Base-by-base conservation (phyloP, 495 filamentous ascomycete species). In the Neurospora africana region DNA sequence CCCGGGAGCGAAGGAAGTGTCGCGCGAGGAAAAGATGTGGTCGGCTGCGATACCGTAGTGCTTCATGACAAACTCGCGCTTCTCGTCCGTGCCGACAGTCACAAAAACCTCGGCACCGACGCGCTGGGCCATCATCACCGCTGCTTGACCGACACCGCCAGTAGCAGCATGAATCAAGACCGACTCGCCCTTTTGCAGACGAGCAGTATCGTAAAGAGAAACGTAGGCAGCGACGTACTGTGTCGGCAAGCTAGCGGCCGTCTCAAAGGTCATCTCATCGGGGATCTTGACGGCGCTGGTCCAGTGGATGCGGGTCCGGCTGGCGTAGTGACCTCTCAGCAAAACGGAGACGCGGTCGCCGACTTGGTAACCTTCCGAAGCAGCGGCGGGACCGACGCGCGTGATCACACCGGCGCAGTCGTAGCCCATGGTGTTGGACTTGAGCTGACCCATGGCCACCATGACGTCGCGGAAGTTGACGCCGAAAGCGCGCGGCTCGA, bases 121-220 rank as follows among this genome's bases (percentile, higher is more conserved):
- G 4, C 80, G 73, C 61, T 88, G 81, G 1, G 84, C 83, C 2
- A 91, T 73, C 68, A 84, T 81, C 37, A 91, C 84, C 0, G 88
- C 85, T 10, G 87, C 87, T 70, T 89, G 84, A 9, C 89, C 89
- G 0, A 90, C 82, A 35, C 84, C 86, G 30, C 87, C 86, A 1
- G 86, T 81, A 5, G 84, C 89, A 2, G 81, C 80, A 70, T 91
- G 87, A 35, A 92, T 88, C n/a, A 92, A 80, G 0, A 90, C 82
- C 0, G 75, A 81, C 70, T 91, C 90, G 72, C 44, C 89, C 79
- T 79, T 77, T 39, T 80, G 70, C 0, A 86, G 73, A 4, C 78
- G 68, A 0, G 79, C 85, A 5, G 78, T 76, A 19, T 84, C 73
- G 71, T 82, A 71, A 4, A 87, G 65, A 0, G 83, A 81, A 68